Conservation (phyloP, 2,329 filamentous ascomycete genomes). For the Botryosphaeria dothidea region DNA sequence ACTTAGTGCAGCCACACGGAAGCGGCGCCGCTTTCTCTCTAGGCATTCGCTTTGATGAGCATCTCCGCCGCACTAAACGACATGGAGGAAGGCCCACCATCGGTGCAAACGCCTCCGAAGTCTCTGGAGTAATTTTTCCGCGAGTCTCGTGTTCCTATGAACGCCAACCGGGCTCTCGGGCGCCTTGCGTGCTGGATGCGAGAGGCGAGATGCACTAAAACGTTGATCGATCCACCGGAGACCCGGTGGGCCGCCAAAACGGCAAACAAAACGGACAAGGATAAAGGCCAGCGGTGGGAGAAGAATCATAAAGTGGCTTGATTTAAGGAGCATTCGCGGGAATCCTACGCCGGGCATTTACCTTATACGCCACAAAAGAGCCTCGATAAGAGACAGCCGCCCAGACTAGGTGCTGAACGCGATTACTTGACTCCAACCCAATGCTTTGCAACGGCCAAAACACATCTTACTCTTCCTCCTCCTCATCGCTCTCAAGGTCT, state of each 20-base stretch:
- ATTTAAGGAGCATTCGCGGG: not conserved
- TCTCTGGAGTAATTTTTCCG: slow-evolving; percentile 1
- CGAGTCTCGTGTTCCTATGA: not conserved
- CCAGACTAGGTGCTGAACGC: not conserved
- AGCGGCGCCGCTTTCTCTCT: not conserved
- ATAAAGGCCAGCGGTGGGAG: slow-evolving; percentile 1
- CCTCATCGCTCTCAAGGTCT: slow-evolving; percentile 55
- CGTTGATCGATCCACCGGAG: slow-evolving; percentile 13
- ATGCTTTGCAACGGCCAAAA: not conserved
- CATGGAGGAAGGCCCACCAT: not conserved
- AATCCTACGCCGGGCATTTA: slow-evolving; percentile 1
- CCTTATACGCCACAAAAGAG: slow-evolving; percentile 4
- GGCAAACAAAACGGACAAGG: not conserved
- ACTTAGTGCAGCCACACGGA: not conserved
- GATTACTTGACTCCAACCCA: slow-evolving; percentile 3
- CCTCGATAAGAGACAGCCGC: not conserved
- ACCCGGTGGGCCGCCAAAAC: not conserved
- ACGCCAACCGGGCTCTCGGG: not conserved
- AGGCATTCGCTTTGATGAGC: not conserved
- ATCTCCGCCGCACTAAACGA: slow-evolving; percentile 2
- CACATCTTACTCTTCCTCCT: slow-evolving; percentile 3
- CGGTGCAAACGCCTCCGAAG: not conserved
- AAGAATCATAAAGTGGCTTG: not conserved
- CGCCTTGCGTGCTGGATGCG: not conserved
- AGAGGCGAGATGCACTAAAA: slow-evolving; percentile 5